Evolutionary conservation across 345 rosid species (phyloP), one percentile per base, ranked within the genome.

Genomic region (Ceriops zippeliana): DNA sequence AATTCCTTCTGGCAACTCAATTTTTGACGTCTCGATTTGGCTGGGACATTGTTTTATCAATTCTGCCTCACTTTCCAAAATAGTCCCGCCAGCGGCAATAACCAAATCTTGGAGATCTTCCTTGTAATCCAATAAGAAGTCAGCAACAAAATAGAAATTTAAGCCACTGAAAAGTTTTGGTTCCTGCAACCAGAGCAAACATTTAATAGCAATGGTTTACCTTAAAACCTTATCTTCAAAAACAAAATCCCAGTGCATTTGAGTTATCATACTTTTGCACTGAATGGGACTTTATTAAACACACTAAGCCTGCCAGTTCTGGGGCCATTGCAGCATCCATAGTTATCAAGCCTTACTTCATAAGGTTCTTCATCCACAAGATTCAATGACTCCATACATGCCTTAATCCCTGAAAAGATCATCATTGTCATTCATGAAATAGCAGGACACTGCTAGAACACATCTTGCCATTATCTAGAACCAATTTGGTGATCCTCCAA

Each of bases 251-350:
- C 47, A 37, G 20, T 60, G 16, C 38, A 53, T 20, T 7, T 54
- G 22, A 7, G 66, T 1, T 19, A 15, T 58, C 38, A 52, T 31
- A 51, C 22, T 65, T 24, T 35, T 54, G 8, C 30, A 26, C 15
- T 24, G 26, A 56, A 32, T n/a, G 62, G 52, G 17, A 66, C 86
- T 70, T 85, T 81, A 72, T 78, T 42, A 63, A 82, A 71, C 47
- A 68, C 84, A 75, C 86, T 78, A 47, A 87, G 83, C 81, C 98
- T 85, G 73, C 92, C 97, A 30, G 81, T 74, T 80, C 73, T 86
- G 0, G 97, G 96, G 71, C 97, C 98, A 68, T 82, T 73, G 3
- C 67, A 52, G 71, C 86, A 80, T 31, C 97, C 98, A 73, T 89
- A 86, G 64, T 80, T 87, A 83, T 93, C 97, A 5, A 84, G 77